Evolutionary conservation across 2,329 filamentous ascomycete species (phyloP).

Genomic region (Talaromyces sp.): DNA sequence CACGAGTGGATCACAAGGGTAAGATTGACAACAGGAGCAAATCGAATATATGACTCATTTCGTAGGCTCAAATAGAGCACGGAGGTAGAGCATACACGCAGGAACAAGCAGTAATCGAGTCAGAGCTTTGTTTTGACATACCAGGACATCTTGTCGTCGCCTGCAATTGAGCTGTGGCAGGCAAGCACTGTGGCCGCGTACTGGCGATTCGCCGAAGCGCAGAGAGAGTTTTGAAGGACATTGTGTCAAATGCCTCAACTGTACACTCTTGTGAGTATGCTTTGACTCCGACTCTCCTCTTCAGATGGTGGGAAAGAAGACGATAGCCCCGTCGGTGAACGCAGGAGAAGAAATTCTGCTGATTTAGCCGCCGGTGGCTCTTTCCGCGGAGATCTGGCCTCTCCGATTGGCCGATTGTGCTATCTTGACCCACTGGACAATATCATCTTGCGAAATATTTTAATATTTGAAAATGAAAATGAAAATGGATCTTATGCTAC

Average conservation of each 20-base stretch:
- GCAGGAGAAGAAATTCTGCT: background rate
- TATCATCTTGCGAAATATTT: background rate
- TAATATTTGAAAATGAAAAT: background rate
- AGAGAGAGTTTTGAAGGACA: constrained; percentile 4
- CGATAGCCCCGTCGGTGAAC: background rate
- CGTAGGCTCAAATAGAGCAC: background rate
- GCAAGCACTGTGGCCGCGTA: background rate
- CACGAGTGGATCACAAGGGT: constrained; percentile 13
- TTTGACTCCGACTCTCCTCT: background rate
- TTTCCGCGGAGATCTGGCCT: constrained; percentile 5
- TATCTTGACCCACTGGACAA: background rate
- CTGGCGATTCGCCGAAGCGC: constrained; percentile 7
- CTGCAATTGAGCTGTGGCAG: background rate
- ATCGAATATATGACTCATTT: background rate
- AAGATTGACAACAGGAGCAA: background rate
- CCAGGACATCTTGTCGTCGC: background rate
- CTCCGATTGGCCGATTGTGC: constrained; percentile 8
- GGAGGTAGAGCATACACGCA: background rate
- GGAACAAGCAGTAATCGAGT: background rate
- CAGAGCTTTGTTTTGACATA: background rate
- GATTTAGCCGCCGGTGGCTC: constrained; percentile 1
- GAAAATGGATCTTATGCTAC: background rate
- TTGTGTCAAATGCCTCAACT: background rate
- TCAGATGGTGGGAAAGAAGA: background rate
- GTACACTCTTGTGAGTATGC: background rate